Evolutionary conservation across 2,329 filamentous ascomycete genomes (phyloP).

Genomic region (Penicillium paneum): DNA sequence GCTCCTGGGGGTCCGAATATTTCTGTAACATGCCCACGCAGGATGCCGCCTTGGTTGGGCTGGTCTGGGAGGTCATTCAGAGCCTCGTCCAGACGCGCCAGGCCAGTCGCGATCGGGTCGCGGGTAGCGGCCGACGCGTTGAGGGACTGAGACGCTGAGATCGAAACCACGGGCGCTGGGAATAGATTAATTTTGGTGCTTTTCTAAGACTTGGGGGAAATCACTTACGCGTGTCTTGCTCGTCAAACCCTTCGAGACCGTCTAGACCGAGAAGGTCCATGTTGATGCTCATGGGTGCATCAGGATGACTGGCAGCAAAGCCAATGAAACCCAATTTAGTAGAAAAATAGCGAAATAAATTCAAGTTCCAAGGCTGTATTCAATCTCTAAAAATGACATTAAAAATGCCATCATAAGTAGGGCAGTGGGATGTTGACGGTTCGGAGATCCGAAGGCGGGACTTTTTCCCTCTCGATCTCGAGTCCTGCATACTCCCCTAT

Average conservation of each 20-base stretch:
- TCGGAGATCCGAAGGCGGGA: background rate
- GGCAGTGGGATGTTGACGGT: background rate
- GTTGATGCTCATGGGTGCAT: conserved; percentile 25
- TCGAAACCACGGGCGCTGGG: conserved; percentile 33
- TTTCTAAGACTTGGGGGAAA: background rate
- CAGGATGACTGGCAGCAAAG: conserved; percentile 4
- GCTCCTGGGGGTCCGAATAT: conserved; percentile 82
- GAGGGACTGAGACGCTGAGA: conserved; percentile 38
- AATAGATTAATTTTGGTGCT: background rate
- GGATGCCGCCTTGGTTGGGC: conserved; percentile 52
- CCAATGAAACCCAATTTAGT: background rate
- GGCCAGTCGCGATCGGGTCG: conserved; percentile 41
- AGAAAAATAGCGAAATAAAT: background rate
- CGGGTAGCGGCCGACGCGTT: conserved; percentile 25
- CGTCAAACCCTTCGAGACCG: conserved; percentile 11
- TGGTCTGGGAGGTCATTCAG: conserved; percentile 15
- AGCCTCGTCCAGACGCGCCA: conserved; percentile 47
- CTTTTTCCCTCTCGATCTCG: background rate
- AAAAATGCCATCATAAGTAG: background rate
- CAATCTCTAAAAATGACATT: background rate
- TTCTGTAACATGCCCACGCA: conserved; percentile 76
- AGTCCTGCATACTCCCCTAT: background rate
- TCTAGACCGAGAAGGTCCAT: conserved; percentile 33
- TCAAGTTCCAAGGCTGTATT: background rate
- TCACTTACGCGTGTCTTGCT: conserved; percentile 30